Evolutionary conservation across 1,284 basidiomycete species (phyloP).

Genomic region (Ceratorhiza oryzae-sativae): DNA sequence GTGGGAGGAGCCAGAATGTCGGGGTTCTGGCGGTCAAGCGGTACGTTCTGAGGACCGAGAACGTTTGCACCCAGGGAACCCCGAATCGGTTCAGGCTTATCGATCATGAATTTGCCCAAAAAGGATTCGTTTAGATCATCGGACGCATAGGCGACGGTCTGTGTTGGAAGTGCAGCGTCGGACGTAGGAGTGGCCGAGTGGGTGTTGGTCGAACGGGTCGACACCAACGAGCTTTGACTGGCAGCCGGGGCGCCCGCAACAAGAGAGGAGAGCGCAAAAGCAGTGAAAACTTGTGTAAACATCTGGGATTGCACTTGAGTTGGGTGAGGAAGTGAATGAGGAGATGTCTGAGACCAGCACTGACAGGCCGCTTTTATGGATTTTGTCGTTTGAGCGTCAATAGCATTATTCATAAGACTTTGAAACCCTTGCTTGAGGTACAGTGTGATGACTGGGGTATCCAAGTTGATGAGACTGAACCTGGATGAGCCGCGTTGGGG

Average conservation of each 20-base stretch:
- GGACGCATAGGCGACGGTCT: constrained; percentile 13
- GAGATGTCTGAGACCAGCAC: no score
- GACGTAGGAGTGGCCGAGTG: background rate
- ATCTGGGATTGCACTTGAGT: no score
- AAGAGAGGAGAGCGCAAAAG: background rate
- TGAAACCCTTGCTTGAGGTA: no score
- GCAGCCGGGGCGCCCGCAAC: background rate
- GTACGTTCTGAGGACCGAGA: constrained; percentile 13
- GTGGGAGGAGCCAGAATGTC: constrained; percentile 8
- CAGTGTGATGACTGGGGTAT: no score
- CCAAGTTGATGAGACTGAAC: no score
- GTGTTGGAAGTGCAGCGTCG: background rate
- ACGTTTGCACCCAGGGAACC: constrained; percentile 1
- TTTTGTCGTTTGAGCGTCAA: no score
- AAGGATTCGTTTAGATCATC: constrained; percentile 16
- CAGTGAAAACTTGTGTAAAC: background rate
- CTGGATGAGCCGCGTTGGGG: no score
- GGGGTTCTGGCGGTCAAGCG: constrained; percentile 1
- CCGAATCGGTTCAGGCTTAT: background rate
- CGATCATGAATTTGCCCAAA: background rate
- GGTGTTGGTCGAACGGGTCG: background rate
- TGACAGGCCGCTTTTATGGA: no score
- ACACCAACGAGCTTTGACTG: background rate
- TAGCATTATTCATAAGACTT: no score
- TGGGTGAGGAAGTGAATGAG: no score